Conservation (phyloP, 2,329 filamentous ascomycete species). For the Zymoseptoria brevis region DNA sequence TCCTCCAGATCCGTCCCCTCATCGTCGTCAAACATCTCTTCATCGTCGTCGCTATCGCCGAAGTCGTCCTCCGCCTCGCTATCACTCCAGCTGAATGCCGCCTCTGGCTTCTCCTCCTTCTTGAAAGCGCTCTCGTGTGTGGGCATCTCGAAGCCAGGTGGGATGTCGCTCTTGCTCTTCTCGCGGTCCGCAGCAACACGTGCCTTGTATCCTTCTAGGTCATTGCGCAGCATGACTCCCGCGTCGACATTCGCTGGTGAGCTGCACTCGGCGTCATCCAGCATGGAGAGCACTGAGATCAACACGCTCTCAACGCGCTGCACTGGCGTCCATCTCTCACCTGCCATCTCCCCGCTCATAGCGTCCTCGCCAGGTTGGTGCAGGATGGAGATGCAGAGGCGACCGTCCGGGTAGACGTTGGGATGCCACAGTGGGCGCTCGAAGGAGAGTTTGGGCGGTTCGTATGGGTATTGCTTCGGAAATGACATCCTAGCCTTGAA, state of each 20-base stretch:
- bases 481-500: constrained; percentile 89
- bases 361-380: constrained; percentile 86
- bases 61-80: constrained; percentile 59
- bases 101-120: constrained; percentile 49
- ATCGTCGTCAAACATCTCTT: constrained; percentile 46
- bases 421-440: constrained; percentile 74
- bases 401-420: constrained; percentile 86
- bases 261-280: constrained; percentile 89
- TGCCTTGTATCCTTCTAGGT: constrained; percentile 60
- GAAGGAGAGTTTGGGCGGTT: constrained; percentile 86
- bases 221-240: constrained; percentile 72
- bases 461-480: constrained; percentile 79
- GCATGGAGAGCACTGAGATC: constrained; percentile 80
- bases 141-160: constrained; percentile 73
- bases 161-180: constrained; percentile 69
- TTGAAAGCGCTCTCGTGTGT: constrained; percentile 56
- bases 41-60: constrained; percentile 59
- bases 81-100: constrained; percentile 63
- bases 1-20: constrained; percentile 54
- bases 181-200: constrained; percentile 64
- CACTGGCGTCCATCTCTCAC: constrained; percentile 88
- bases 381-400: constrained; percentile 92
- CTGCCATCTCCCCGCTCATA: constrained; percentile 82
- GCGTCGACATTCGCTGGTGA: constrained; percentile 95
- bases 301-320: constrained; percentile 93